Evolutionary conservation across 352 stramenopile species (phyloP), one percentile per base, ranked within the genome.

Genomic region (Pythium rishiriense): DNA sequence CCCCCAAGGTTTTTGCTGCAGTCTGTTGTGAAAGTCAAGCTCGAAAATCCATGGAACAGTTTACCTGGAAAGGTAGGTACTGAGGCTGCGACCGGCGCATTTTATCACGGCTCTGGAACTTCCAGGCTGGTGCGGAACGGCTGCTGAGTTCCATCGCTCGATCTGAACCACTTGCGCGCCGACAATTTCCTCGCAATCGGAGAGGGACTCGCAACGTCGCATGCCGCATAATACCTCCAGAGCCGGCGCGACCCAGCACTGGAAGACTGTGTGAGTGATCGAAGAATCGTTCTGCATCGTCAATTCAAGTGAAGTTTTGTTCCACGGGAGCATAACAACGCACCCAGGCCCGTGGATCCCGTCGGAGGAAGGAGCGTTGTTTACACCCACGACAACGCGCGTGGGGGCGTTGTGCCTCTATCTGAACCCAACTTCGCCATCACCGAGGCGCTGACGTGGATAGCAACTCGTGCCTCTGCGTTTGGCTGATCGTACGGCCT

Each of bases 11-110:
- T 43, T 43, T 43, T 6, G 37, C 37, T 4, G 14, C 10, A 21
- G 31, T 11, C 14, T 43, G 14, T n/a, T 17, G 24, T n/a, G 26
- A 42, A 25, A 37, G 17, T 35, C 1, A 7, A 35, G 24, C 21
- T n/a, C 4, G 9, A 39, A 28, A 41, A 59, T 59, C 52, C 37
- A 59, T 59, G 52, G 52, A 59, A 59, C 52, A 59, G 41, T 47
- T 47, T 24, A 47, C 41, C 37, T n/a, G 6, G n/a, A 43, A n/a
- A 43, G 19, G 37, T 43, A 43, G 14, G 37, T 43, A 43, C 2
- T 10, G 31, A 35, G 5, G 5, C 31, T 35, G 31, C 31, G 31
- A 35, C 31, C 2, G 6, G 7, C 1, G 14, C 37, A 43, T 43
- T n/a, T n/a, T 43, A 43, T 46, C 39, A 14, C 33, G 33, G 33